Evolutionary conservation across 2,329 filamentous ascomycete genomes (phyloP), one percentile per base, ranked within the genome.

Genomic region (Myriosclerotinia duriaeana): DNA sequence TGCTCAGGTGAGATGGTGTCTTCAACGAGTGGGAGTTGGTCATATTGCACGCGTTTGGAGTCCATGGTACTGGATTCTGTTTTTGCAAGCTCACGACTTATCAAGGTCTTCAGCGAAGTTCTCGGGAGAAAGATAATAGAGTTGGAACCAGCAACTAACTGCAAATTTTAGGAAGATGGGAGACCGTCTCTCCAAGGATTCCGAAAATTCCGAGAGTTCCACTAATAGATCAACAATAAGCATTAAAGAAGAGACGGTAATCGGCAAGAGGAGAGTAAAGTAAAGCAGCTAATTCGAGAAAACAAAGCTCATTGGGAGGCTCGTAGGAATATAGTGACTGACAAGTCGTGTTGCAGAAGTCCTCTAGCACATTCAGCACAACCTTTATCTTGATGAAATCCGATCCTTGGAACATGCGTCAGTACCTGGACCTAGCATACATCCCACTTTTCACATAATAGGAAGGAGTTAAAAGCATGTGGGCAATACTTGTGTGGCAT

Each of bases 401-500:
- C 17, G 40, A 58, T 58, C 54, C 38, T 58, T 30, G 7, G 54
- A 44, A 56, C 30, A 42, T 56, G 22, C 38, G 42, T 26, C n/a
- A 42, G 14, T 17, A 42, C 17, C 38, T 5, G 22, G 11, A 56
- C 22, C n/a, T 38, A 17, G 54, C 26, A 44, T 4, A 26, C 20
- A 56, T 58, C 54, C 22, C 54, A 44, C 54, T 44, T 44, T 44
- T 40, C 12, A 44, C 54, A 26, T 14, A 58, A 52, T 58, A 58
- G 54, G 54, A 58, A 58, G 54, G 54, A 58, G 54, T 38, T 26
- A 58, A 44, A 56, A 44, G 54, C 17, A 44, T 38, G 22, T 30
- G 38, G 42, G 54, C 30, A 44, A 58, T 30, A 17, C 22, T 9
- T 30, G 30, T 9, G 40, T 44, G 22, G n/a, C 22, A 44, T 12